Conservation (phyloP, 1,139 yeast species). For the Yarrowia galli region DNA sequence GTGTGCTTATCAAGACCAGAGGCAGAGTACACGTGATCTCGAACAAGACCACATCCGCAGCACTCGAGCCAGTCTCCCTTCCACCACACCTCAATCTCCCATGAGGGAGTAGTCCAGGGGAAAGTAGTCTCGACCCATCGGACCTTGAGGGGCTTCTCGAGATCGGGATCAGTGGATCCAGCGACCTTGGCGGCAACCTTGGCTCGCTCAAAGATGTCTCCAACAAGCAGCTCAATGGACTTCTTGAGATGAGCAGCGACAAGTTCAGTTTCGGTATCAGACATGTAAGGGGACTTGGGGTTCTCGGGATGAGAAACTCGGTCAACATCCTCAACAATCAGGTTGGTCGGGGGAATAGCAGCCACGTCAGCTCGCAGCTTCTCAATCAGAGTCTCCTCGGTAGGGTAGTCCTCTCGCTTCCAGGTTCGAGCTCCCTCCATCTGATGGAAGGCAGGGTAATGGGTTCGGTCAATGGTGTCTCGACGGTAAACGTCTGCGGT, state of each 20-base stretch:
- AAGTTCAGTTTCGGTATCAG: conserved; percentile 69
- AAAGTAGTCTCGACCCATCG: conserved; percentile 96
- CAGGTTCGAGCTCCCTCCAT: conserved; percentile 96
- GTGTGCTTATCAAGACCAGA: conserved; percentile 70
- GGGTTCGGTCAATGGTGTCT: conserved; percentile 95
- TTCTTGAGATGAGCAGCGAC: conserved; percentile 81
- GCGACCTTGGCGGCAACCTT: conserved; percentile 69
- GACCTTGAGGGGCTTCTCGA: conserved; percentile 78
- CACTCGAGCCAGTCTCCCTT: conserved; percentile 98
- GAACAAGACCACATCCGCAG: conserved; percentile 94
- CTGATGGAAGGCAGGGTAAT: conserved; percentile 97
- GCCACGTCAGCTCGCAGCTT: conserved; percentile 64
- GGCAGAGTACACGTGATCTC: conserved; percentile 74
- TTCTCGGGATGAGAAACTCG: conserved; percentile 65
- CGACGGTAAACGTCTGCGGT: conserved; percentile 96
- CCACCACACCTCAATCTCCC: conserved; percentile 99
- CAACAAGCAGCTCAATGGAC: conserved; percentile 81
- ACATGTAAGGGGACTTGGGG: conserved; percentile 83
- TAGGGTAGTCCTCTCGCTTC: conserved; percentile 59
- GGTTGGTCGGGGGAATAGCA: conserved; percentile 70
- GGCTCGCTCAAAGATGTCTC: conserved; percentile 82
- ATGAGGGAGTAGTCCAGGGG: conserved; percentile 99
- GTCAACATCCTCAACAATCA: conserved; percentile 76
- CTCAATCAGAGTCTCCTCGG: conserved; percentile 53
- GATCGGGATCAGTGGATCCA: conserved; percentile 67